Percentiles rank a stretch among this genome's conserved stretches.
Evolutionary conservation across 2,329 filamentous ascomycete species (phyloP).

Genomic region (Sporothrix humicola): DNA sequence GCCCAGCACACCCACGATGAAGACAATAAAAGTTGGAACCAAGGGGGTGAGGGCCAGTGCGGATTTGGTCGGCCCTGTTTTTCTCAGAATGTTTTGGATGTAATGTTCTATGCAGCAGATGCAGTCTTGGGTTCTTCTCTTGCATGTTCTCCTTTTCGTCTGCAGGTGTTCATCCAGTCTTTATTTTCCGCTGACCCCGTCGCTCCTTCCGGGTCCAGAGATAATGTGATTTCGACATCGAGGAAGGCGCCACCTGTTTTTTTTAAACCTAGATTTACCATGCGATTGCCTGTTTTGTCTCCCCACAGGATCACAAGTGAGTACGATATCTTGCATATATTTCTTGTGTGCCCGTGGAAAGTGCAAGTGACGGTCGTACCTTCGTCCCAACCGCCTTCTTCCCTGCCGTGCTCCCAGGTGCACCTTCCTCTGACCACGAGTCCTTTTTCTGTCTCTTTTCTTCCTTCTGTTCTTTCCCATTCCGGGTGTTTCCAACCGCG

Average conservation of each 20-base stretch:
- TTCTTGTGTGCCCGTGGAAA: not conserved
- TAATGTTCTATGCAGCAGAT: not conserved
- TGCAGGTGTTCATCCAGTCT: constrained; percentile 26
- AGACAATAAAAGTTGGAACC: not conserved
- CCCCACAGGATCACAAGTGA: not conserved
- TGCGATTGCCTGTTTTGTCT: constrained; percentile 14
- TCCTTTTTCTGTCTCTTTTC: not conserved
- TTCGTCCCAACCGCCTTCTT: not conserved
- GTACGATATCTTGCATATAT: not conserved
- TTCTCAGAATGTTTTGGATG: not conserved
- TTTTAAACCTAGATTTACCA: not conserved
- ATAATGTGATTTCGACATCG: not conserved
- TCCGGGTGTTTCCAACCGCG: constrained; percentile 3
- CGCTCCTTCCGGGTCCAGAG: constrained; percentile 10
- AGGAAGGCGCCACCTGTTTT: constrained; percentile 4
- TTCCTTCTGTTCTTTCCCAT: not conserved
- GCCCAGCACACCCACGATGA: not conserved
- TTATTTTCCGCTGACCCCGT: constrained; percentile 9
- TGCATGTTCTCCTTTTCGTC: constrained; percentile 15
- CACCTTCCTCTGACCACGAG: not conserved
- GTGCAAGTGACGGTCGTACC: not conserved
- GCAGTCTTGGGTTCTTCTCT: not conserved
- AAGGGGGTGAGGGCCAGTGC: constrained; percentile 14
- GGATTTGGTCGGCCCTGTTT: constrained; percentile 10
- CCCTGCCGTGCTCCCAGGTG: not conserved